Base-by-base conservation (phyloP, 768 basidiomycete species). In the Collybia sordida region DNA sequence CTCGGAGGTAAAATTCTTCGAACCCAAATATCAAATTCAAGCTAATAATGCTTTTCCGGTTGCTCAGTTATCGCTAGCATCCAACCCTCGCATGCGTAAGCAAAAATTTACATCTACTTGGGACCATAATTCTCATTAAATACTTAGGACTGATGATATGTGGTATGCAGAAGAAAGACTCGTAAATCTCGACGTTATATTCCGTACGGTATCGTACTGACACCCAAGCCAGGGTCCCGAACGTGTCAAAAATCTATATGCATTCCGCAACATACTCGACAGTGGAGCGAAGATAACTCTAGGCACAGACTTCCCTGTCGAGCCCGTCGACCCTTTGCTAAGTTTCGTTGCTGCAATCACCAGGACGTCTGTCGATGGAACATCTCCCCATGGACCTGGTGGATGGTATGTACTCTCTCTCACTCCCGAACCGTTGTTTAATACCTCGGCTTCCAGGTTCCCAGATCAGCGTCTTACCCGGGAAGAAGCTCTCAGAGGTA, bases 251-350 rank as follows among this genome's bases (percentile, higher is more conserved):
- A 77, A 79, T 14, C 72, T 89, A 6, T 90, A 90, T 57, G 86
- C 88, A 0, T 90, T 88, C 77, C 77, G 78, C 15, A 72, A 78
- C 27, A 67, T 82, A 18, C 54, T 80, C 37, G 66, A 77, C 52
- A 69, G 75, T 39, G 75, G 36, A 4, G 46, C 46, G 11, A 36
- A 37, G 4, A 47, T 47, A 17, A 27, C 82, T 2, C 64, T 90
- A 6, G 88, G 89, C 5, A 85, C 85, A 4, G 88, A 90, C 66
- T 86, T 86, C 55, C 90, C 89, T 1, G 86, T 91, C 35, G 89
- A 89, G 55, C 75, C 72, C 27, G 70, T 87, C 56, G 85, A 88
- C 56, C 90, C 89, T 9, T 70, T 90, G 41, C 66, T 75, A 42
- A 81, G 85, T 3, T 87, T 90, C 65, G 85, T 85, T 59, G 86